These are phyloP conservation scores for Pugionium cornutum DNA, from an alignment of 345 rosid genomes.

Conservation along the genomic window DNA sequence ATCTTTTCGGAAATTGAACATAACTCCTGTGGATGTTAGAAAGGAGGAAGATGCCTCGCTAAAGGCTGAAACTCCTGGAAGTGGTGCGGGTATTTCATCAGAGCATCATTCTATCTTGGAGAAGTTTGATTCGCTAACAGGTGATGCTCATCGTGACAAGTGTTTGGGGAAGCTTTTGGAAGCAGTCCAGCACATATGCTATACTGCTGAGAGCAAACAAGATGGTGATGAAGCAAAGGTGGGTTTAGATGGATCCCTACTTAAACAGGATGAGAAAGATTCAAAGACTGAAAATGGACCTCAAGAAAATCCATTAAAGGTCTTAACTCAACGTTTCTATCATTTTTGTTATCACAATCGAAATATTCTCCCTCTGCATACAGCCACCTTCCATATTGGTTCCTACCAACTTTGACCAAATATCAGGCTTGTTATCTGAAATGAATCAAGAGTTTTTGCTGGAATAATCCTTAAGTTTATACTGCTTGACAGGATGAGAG, in stretches of 20 bases:
- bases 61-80: conserved; percentile 86
- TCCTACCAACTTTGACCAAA: conserved; percentile 2
- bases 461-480: conserved; percentile 15
- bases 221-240: conserved; percentile 47
- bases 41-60: conserved; percentile 67
- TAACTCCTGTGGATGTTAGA: conserved; percentile 75
- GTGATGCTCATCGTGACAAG: conserved; percentile 78
- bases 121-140: conserved; percentile 65
- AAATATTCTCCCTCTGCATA: conserved; percentile 14
- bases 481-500: conserved; percentile 49
- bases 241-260: conserved; percentile 43
- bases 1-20: conserved; percentile 47
- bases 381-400: conserved; percentile 3
- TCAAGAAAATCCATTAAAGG: conserved; percentile 54
- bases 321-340: conserved; percentile 8
- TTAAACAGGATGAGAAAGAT: conserved; percentile 36
- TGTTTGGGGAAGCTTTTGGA: conserved; percentile 90
- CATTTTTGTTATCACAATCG: conserved; percentile 6
- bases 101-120: conserved; percentile 61
- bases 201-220: conserved; percentile 42
- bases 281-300: conserved; percentile 46
- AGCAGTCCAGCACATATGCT: conserved; percentile 66
- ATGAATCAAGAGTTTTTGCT: conserved; percentile 20
- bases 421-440: neutral
- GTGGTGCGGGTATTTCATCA: conserved; percentile 55